Base-by-base conservation (phyloP, 768 basidiomycete genomes). In the Rhodotorula paludigena region DNA sequence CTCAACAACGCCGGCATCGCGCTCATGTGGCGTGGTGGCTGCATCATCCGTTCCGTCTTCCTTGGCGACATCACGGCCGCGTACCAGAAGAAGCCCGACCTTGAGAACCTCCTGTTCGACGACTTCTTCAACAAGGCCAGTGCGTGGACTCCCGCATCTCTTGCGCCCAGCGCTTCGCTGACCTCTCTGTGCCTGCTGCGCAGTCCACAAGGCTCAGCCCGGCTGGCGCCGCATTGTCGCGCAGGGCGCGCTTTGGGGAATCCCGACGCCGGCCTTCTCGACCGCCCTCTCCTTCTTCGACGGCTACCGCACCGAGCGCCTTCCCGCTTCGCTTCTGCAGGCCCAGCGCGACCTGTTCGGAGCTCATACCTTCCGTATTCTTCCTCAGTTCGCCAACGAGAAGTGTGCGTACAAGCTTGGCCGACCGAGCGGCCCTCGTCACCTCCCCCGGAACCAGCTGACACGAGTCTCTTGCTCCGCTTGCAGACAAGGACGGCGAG, bases 21-120 rank as follows among this genome's bases (percentile, higher is more conserved):
- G 41, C 86, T 84, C 74, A 99, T 99, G 92, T 99, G 96, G 96
- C 91, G 94, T 76, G 96, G 96, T 73, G 96, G 96, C 73, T 98
- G 94, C 80, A 99, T 99, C 80, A 98, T 99, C 84, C 94, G 94
- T 85, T 89, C 85, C 76, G 93, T 97, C 75, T 96, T 97, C 87
- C 84, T 97, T 60, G 84, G 87, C 72, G 93, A 97, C 78, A 94
- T 96, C 80, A 86, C 92, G 65, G 76, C 85, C 44, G 96, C 96
- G 23, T 99, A 92, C 82, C 80, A 85, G 77, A 93, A 94, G 83
- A 87, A 87, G 76, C 75, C 82, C 32, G 76, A 89, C 20, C 82
- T 99, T 47, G 93, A 98, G 81, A 93, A 90, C 66, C 83, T 99
- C 64, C 84, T 99, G 64, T 92, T 94, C 77, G 90, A 94, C 76